Evolutionary conservation across 2,329 filamentous ascomycete species (phyloP), one percentile per base, ranked within the genome.

Genomic region (Penicillium janthinellum): DNA sequence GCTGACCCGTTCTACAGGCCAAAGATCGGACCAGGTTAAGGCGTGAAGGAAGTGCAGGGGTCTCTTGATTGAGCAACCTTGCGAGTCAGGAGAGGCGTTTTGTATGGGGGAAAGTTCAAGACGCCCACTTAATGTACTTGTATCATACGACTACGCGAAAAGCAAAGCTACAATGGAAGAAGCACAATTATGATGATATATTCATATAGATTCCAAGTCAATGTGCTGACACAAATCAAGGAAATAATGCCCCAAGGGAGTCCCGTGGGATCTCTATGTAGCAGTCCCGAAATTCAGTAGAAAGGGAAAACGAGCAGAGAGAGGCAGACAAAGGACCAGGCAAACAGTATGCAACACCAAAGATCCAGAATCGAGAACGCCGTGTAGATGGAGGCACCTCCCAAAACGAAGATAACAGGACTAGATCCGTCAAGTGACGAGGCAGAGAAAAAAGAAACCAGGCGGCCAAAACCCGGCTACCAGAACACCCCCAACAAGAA

Each of bases 21-120:
- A 48, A 77, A 75, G 65, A 77, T 77, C 56, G 76, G 75, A 68
- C 77, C 77, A 4, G 77, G 77, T 61, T 79, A 72, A 72, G 35
- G 28, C n/a, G 4, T 12, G 50, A 31, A 31, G 15, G 14, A 15
- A 20, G 28, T 11, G 6, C 14, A 4, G 15, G n/a, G 28, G 31
- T 49, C 45, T 25, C 45, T n/a, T 49, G 45, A 35, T n/a, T 49
- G n/a, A 5, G 6, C 28, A 25, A 35, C 28, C 28, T 31, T 28
- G 45, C n/a, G 45, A 35, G 45, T 49, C 45, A 49, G 45, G 31
- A 34, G 44, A 15, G 22, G 22, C n/a, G 2, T 28, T 31, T 31
- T 8, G 25, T 12, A 28, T 45, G 14, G 14, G 14, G 3, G 6
- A n/a, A 47, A 15, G 39, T 39, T 20, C 20, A 20, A 11, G 15